Evolutionary conservation across 2,329 filamentous ascomycete species (phyloP).

Genomic region (Aureobasidium vineae): DNA sequence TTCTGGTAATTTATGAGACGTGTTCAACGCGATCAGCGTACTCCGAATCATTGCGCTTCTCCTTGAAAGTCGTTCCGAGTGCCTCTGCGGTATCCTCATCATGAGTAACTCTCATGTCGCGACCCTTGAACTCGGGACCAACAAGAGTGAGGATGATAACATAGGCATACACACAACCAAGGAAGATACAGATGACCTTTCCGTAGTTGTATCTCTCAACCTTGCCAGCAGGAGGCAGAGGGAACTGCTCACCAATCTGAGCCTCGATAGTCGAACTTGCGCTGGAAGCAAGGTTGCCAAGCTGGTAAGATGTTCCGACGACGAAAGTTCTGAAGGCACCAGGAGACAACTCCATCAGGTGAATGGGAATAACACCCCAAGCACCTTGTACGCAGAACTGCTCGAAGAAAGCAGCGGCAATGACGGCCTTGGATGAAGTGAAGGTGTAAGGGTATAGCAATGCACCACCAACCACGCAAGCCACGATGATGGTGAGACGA

Average conservation of each 20-base stretch:
- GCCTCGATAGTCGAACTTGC: constrained; percentile 47
- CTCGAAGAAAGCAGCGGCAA: constrained; percentile 40
- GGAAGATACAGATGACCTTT: constrained; percentile 58
- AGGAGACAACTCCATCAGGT: constrained; percentile 41
- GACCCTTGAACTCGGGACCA: constrained; percentile 53
- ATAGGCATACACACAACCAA: constrained; percentile 74
- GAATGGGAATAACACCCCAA: constrained; percentile 44
- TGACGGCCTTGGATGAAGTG: constrained; percentile 36
- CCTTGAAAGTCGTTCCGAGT: constrained; percentile 28
- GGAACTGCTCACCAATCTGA: constrained; percentile 45
- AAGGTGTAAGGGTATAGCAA: constrained; percentile 41
- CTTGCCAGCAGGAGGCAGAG: constrained; percentile 39
- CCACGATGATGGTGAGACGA: constrained; percentile 42
- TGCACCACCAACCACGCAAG: constrained; percentile 39
- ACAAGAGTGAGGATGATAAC: constrained; percentile 61
- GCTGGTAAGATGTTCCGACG: constrained; percentile 42
- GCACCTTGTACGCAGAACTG: constrained; percentile 43
- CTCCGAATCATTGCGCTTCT: constrained; percentile 5
- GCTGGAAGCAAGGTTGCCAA: constrained; percentile 44
- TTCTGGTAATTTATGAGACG: not conserved
- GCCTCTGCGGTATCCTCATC: constrained; percentile 38
- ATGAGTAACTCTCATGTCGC: constrained; percentile 36
- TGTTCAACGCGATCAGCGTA: constrained; percentile 15
- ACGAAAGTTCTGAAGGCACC: constrained; percentile 39
- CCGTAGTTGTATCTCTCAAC: constrained; percentile 44